phyloP scores from a whole-genome alignment of 176 grass and related monocot genomes.

The Lolium perenne region DNA sequence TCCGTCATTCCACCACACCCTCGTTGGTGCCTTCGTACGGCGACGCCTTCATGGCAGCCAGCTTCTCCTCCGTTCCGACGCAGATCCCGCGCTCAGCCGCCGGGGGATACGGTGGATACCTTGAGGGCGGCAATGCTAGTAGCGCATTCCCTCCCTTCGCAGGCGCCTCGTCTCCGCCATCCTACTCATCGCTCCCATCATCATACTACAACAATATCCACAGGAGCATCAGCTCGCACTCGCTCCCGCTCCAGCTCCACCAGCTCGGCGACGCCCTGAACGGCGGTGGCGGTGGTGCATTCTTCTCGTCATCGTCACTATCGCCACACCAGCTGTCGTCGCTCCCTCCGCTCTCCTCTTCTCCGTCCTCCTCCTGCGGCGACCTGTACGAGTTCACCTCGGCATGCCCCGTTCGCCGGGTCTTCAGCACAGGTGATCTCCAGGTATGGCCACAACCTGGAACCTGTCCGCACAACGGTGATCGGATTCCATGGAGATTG shows the following conservation, averaged over 20 bases:
- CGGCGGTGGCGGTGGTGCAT: not conserved
- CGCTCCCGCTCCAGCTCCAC: slow-evolving; percentile 45
- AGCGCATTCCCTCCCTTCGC: slow-evolving; percentile 26
- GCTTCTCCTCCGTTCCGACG: slow-evolving; percentile 46
- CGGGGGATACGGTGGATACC: slow-evolving; percentile 16
- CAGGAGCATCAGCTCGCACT: slow-evolving; percentile 67
- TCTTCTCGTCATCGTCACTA: slow-evolving; percentile 38
- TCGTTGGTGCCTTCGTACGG: slow-evolving; percentile 34
- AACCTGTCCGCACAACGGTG: not conserved
- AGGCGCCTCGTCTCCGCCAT: slow-evolving; percentile 30
- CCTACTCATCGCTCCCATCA: slow-evolving; percentile 49
- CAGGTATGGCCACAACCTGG: slow-evolving; percentile 45
- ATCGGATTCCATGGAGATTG: not conserved
- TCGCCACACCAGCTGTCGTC: slow-evolving; percentile 44
- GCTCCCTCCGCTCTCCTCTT: slow-evolving; percentile 50
- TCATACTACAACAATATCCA: slow-evolving; percentile 54
- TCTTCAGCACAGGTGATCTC: slow-evolving; percentile 89
- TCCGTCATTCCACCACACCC: slow-evolving; percentile 47
- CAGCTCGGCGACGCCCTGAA: slow-evolving; percentile 37
- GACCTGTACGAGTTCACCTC: slow-evolving; percentile 66
- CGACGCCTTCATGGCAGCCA: slow-evolving; percentile 39
- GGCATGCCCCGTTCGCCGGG: slow-evolving; percentile 59
- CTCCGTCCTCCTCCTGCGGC: slow-evolving; percentile 70
- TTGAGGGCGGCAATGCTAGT: slow-evolving; percentile 48
- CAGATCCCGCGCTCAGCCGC: slow-evolving; percentile 23